Evolutionary conservation across 2,329 filamentous ascomycete species (phyloP).

Genomic region (Colletotrichum brevisporum): DNA sequence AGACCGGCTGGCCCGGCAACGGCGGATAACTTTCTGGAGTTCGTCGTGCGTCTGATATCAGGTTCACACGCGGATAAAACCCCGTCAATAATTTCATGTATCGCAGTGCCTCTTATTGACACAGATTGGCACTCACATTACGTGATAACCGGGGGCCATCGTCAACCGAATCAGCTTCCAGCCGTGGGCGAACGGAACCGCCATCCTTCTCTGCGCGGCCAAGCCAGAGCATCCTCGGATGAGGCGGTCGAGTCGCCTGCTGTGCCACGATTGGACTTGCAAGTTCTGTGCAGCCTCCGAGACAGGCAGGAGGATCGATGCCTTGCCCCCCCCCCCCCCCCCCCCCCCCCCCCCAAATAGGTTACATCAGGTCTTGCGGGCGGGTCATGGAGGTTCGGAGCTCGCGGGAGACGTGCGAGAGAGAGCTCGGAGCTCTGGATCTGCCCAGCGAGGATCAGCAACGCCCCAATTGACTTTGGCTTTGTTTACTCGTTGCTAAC

Average conservation of each 20-base stretch:
- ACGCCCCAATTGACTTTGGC: slow-evolving; percentile 17
- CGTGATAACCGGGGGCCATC: not conserved
- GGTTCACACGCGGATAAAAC: not conserved
- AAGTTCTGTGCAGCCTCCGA: slow-evolving; percentile 12
- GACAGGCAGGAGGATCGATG: slow-evolving; percentile 24
- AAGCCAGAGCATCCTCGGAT: slow-evolving; percentile 28
- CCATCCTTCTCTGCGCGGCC: slow-evolving; percentile 6
- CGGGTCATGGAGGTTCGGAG: slow-evolving; percentile 36
- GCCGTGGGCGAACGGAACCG: slow-evolving; percentile 16
- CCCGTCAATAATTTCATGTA: not conserved
- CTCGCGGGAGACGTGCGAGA: slow-evolving; percentile 34
- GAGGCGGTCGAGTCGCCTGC: slow-evolving; percentile 29
- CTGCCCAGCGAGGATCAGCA: slow-evolving; percentile 17
- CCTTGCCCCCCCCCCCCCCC: slow-evolving; percentile 2
- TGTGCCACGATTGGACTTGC: slow-evolving; percentile 24
- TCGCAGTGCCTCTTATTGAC: not conserved
- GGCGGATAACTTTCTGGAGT: too few species aligned
- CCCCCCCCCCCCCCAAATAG: too few species aligned
- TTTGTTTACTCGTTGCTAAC: slow-evolving; percentile 11
- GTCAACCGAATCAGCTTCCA: not conserved
- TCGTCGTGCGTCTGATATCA: not conserved
- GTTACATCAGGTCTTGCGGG: slow-evolving; percentile 8
- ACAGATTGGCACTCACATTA: not conserved
- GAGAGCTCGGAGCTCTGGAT: slow-evolving; percentile 30
- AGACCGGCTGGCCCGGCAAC: not conserved